These are phyloP conservation scores for Colletotrichum destructivum DNA, from an alignment of 2,329 filamentous ascomycete species.

Conservation along the genomic window DNA sequence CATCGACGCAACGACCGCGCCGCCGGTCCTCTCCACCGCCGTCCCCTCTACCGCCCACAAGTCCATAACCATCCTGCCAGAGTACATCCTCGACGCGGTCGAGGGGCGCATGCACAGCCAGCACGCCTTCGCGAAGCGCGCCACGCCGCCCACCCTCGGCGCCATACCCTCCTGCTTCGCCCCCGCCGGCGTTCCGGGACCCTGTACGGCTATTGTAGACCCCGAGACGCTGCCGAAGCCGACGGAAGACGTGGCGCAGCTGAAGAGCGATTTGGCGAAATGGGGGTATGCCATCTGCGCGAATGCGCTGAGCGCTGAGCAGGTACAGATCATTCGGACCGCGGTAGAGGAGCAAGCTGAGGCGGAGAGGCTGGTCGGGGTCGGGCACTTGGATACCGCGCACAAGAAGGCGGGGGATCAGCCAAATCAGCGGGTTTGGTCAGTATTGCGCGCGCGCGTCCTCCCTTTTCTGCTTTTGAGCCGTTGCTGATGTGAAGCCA, in stretches of 20 bases:
- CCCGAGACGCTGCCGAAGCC: background rate
- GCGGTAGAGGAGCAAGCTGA: background rate
- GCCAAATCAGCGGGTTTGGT: slow-evolving; percentile 16
- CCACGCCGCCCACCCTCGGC: background rate
- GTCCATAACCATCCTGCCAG: no score
- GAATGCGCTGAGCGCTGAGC: background rate
- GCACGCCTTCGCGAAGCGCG: slow-evolving; percentile 4
- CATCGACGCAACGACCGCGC: no score
- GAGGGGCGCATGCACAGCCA: slow-evolving; percentile 4
- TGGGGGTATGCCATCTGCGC: background rate
- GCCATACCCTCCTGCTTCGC: no score
- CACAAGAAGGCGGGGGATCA: background rate
- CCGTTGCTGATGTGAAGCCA: no score
- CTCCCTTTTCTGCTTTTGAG: background rate
- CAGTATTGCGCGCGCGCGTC: background rate
- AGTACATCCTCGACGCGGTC: background rate
- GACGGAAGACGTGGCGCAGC: background rate
- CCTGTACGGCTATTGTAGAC: no score
- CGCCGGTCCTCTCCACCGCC: no score
- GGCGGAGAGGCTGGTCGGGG: background rate
- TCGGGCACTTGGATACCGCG: background rate
- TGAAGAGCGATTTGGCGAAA: slow-evolving; percentile 1
- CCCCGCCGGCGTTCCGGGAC: no score
- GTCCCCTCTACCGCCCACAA: no score
- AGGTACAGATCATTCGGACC: background rate